Percentiles rank a stretch among this genome's conserved stretches.
Conservation (phyloP, 2,329 filamentous ascomycete genomes). For the Elsinoe arachidis region DNA sequence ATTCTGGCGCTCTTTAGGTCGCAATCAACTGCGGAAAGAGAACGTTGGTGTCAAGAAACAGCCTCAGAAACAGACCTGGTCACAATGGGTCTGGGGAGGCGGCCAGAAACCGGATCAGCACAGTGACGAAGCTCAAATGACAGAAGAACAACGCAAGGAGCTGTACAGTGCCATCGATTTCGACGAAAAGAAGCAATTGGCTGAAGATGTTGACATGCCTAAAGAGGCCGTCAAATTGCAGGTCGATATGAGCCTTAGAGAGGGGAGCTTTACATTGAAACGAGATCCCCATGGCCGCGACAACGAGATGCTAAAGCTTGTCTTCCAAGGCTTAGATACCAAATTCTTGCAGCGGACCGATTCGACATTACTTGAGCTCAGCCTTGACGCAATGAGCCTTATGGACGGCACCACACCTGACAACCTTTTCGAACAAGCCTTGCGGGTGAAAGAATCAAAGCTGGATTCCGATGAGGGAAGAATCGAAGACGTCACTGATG, state of each 20-base stretch:
- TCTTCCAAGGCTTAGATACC: conserved; percentile 91
- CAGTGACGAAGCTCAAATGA: conserved; percentile 72
- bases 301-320: conserved; percentile 75
- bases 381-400: conserved; percentile 83
- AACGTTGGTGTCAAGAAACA: conserved; percentile 78
- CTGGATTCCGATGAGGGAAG: conserved; percentile 43
- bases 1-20: conserved; percentile 91
- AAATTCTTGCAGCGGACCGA: conserved; percentile 85
- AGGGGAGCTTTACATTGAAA: conserved; percentile 90
- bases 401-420: conserved; percentile 93
- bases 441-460: conserved; percentile 84
- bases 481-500: conserved; percentile 41
- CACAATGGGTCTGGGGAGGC: conserved; percentile 83
- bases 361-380: conserved; percentile 79
- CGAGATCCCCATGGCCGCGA: conserved; percentile 70
- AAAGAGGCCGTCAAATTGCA: conserved; percentile 89
- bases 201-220: conserved; percentile 81
- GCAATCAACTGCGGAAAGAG: conserved; percentile 92
- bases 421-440: conserved; percentile 88
- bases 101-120: conserved; percentile 55
- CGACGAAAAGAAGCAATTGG: conserved; percentile 87
- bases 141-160: conserved; percentile 90
- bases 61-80: conserved; percentile 71
- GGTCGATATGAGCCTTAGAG: conserved; percentile 84
- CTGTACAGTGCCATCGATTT: conserved; percentile 97